phyloP scores from a whole-genome alignment of 1,139 yeast genomes.

The Debaryomyces nepalensis region DNA sequence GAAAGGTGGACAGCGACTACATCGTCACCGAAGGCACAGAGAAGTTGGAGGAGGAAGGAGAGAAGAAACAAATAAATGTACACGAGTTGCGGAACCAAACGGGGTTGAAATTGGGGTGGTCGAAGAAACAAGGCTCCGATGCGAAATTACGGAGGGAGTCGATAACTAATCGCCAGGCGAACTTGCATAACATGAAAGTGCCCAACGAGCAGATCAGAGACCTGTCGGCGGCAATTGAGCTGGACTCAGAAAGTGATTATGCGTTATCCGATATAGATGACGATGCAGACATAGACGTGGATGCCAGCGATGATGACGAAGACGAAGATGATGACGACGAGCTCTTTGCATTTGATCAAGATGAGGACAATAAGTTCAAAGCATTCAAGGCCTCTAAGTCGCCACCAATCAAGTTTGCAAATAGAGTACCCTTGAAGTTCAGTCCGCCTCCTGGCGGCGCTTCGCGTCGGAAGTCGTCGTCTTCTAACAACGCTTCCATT shows the following conservation, averaged over 20 bases:
- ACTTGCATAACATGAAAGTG: constrained; percentile 50
- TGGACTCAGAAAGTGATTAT: constrained; percentile 54
- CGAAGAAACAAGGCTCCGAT: constrained; percentile 33
- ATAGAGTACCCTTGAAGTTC: constrained; percentile 47
- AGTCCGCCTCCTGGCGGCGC: constrained; percentile 44
- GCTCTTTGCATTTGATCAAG: constrained; percentile 52
- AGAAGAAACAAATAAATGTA: constrained; percentile 44
- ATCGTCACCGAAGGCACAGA: constrained; percentile 54
- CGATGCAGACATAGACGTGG: constrained; percentile 14
- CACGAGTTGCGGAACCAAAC: constrained; percentile 45
- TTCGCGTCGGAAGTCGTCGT: constrained; percentile 35
- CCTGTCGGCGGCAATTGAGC: constrained; percentile 38
- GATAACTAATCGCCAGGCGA: constrained; percentile 52
- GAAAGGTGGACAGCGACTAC: constrained; percentile 53
- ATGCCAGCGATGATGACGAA: constrained; percentile 16
- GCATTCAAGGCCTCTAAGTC: constrained; percentile 20
- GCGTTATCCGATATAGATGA: constrained; percentile 35
- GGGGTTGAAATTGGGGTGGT: constrained; percentile 49
- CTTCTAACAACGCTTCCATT: constrained; percentile 22
- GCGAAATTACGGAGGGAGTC: constrained; percentile 51
- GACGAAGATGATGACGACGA: constrained; percentile 20
- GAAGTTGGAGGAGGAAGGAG: constrained; percentile 16
- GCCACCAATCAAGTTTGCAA: constrained; percentile 50
- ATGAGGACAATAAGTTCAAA: constrained; percentile 28
- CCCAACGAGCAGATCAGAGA: constrained; percentile 39